Evolutionary conservation across 768 basidiomycete genomes (phyloP), one percentile per base, ranked within the genome.

Genomic region (Boletus subparvulus): DNA sequence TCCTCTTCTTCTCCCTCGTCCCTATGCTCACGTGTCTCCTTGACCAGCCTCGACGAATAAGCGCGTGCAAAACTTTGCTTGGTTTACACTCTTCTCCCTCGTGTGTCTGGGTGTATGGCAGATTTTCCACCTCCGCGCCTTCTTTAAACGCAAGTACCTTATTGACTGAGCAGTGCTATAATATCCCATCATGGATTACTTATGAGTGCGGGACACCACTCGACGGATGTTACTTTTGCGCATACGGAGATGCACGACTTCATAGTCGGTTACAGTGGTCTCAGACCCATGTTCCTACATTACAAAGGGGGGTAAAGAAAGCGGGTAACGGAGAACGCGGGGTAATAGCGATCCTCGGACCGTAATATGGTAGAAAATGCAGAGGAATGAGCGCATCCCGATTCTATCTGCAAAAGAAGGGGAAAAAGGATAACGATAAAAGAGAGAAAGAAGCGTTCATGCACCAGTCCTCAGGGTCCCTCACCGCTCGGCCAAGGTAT

Each of bases 141-240:
- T 90, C 84, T 98, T 98, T 84, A 94, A 92, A 78, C 83, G 89
- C 68, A 97, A 94, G 75, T 93, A 94, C 74, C 86, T 94, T 67
- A 94, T 94, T 66, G 92, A 94, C 68, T 90, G 74, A 75, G 58
- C 44, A 40, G 48, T 61, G 57, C 37, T 56, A 43, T 56, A 33
- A 59, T 60, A 41, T 50, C 12, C 19, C 50, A 32, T 46, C 41
- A 36, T 13, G n/a, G 61, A 40, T 26, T 57, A 16, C 21, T 48
- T 42, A 35, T 13, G 28, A 12, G 17, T 41, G 30, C 39, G 37
- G 26, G 45, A 54, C 45, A 26, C 13, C 10, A n/a, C 32, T 35
- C 4, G 16, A 46, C 6, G 21, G 16, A 40, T 35, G 26, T 35
- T 16, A 24, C 7, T 16, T 28, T 39, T n/a, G n/a, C n/a, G n/a